phyloP scores from a whole-genome alignment of 352 stramenopile genomes.

The Pythium utonaiense region DNA sequence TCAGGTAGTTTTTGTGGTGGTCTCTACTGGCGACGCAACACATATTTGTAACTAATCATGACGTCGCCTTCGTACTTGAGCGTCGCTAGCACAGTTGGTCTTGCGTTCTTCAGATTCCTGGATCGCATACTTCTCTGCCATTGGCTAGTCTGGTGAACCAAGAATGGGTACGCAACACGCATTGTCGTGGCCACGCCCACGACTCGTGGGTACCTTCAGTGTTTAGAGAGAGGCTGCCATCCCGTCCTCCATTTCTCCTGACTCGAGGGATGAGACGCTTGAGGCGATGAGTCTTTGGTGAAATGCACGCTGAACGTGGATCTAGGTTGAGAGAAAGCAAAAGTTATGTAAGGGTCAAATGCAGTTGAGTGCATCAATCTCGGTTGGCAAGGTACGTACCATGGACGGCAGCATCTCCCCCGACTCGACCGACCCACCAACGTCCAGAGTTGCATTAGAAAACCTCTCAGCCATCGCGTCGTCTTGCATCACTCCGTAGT shows the following conservation, averaged over 20 bases:
- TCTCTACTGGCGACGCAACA: too few species aligned
- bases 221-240: slow-evolving; percentile 1
- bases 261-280: slow-evolving; percentile 35
- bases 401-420: slow-evolving; percentile 42
- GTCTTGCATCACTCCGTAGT: slow-evolving; percentile 4
- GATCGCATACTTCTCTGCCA: too few species aligned
- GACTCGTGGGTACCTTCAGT: too few species aligned
- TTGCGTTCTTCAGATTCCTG: too few species aligned
- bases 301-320: slow-evolving; percentile 14
- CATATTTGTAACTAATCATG: too few species aligned
- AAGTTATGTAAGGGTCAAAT: slow-evolving; percentile 4
- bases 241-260: slow-evolving; percentile 34
- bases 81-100: too few species aligned
- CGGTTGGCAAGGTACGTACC: slow-evolving; percentile 13
- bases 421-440: slow-evolving; percentile 43
- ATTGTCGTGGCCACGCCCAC: too few species aligned
- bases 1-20: too few species aligned
- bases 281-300: slow-evolving; percentile 16
- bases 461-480: slow-evolving; percentile 1
- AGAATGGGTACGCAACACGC: too few species aligned
- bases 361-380: background rate
- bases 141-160: too few species aligned
- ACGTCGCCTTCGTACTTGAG: too few species aligned
- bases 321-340: slow-evolving; percentile 5
- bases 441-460: background rate